Conservation (phyloP, 2,329 filamentous ascomycete genomes). For the Beauveria medogensis region DNA sequence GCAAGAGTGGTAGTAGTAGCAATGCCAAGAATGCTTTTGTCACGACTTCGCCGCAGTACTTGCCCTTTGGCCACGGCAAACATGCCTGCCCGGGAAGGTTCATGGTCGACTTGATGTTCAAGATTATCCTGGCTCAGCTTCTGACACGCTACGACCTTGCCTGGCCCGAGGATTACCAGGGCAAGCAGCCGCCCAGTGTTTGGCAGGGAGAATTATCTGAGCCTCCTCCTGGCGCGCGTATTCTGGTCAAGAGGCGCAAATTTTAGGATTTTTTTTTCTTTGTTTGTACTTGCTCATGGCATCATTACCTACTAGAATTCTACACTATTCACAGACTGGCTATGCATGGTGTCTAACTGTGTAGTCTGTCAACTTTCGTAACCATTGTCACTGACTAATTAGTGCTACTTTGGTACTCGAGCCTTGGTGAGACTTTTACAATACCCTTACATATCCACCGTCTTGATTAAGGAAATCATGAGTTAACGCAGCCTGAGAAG, state of each 20-base stretch:
- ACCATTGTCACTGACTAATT: too few relatives aligned
- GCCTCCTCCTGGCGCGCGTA: neutral
- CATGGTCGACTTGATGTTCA: constrained; percentile 43
- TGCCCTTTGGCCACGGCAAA: constrained; percentile 45
- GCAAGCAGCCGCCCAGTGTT: neutral
- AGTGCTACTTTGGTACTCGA: too few relatives aligned
- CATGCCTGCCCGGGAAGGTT: constrained; percentile 45
- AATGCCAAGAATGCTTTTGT: constrained; percentile 25
- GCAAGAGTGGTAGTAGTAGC: neutral
- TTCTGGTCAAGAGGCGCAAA: neutral
- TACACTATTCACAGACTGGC: too few relatives aligned
- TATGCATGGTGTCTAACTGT: too few relatives aligned
- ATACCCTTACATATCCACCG: too few relatives aligned
- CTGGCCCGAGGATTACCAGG: constrained; percentile 15
- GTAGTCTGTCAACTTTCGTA: too few relatives aligned
- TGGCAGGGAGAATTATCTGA: neutral
- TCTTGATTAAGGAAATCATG: too few relatives aligned
- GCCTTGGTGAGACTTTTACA: too few relatives aligned
- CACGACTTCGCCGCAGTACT: constrained; percentile 36
- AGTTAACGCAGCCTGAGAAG: too few relatives aligned
- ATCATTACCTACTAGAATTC: too few relatives aligned
- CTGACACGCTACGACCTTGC: constrained; percentile 42
- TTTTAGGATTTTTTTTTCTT: neutral
- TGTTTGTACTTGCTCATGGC: too few relatives aligned
- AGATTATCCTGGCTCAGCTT: constrained; percentile 41